phyloP scores from a whole-genome alignment of 805 yeast species.

The Monosporozyma aquatica region DNA sequence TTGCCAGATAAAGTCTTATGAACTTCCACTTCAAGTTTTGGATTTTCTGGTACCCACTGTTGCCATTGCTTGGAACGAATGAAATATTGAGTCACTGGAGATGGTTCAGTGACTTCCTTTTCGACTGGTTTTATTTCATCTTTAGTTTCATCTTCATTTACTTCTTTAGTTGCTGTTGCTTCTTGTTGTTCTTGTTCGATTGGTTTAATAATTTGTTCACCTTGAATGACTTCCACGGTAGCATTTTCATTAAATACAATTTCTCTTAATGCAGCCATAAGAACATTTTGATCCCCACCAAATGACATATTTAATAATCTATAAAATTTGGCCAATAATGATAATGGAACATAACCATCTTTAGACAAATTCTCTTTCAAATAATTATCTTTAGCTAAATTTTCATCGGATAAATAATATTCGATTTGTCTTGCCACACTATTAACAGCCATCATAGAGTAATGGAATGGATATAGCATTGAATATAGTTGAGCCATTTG shows the following conservation, averaged over 20 bases:
- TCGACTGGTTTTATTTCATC: conserved; percentile 3
- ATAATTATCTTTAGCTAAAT: conserved; percentile 74
- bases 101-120: conserved; percentile 3
- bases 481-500: conserved; percentile 19
- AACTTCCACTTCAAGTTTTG: conserved; percentile 14
- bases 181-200: conserved; percentile 4
- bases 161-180: conserved; percentile 1
- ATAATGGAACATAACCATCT: conserved; percentile 27
- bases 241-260: conserved; percentile 25
- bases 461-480: conserved; percentile 14
- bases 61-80: conserved; percentile 26
- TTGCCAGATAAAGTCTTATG: conserved; percentile 16
- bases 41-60: conserved; percentile 15
- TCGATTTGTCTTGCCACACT: conserved; percentile 53
- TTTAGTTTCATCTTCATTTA: conserved; percentile 5
- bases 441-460: conserved; percentile 23
- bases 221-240: conserved; percentile 23
- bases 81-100: conserved; percentile 18
- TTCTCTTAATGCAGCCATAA: conserved; percentile 28
- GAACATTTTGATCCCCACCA: conserved; percentile 27
- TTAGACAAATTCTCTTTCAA: conserved; percentile 60
- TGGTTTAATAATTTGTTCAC: conserved; percentile 9
- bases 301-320: conserved; percentile 46
- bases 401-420: conserved; percentile 84
- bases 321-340: conserved; percentile 22